Conservation (phyloP, 768 basidiomycete species). For the Lactarius quietus region DNA sequence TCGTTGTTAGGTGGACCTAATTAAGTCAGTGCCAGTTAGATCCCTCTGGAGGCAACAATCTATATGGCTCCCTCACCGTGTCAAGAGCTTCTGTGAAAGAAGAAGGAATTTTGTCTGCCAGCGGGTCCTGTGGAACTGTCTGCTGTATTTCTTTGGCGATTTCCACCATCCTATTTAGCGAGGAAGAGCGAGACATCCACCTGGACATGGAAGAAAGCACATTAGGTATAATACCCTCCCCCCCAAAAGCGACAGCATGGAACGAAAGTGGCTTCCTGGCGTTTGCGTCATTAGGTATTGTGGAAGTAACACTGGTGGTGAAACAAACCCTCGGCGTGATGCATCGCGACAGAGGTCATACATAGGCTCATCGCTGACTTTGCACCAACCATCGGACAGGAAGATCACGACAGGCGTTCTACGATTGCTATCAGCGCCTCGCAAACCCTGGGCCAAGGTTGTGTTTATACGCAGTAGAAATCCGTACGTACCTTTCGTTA, state of each 20-base stretch:
- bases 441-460: neutral
- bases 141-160: slow-evolving; percentile 47
- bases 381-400: slow-evolving; percentile 52
- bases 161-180: slow-evolving; percentile 47
- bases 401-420: slow-evolving; percentile 53
- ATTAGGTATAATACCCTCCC: slow-evolving; percentile 22
- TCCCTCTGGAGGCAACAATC: neutral
- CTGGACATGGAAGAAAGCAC: neutral
- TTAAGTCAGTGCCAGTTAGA: neutral
- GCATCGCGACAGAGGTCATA: slow-evolving; percentile 43
- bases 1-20: slow-evolving; percentile 51
- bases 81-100: slow-evolving; percentile 49
- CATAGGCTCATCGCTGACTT: slow-evolving; percentile 36
- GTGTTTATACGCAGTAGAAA: neutral
- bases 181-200: slow-evolving; percentile 12
- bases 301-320: neutral
- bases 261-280: slow-evolving; percentile 51
- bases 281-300: neutral
- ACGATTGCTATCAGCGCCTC: slow-evolving; percentile 15
- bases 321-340: slow-evolving; percentile 41
- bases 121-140: slow-evolving; percentile 40
- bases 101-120: slow-evolving; percentile 36
- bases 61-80: slow-evolving; percentile 36
- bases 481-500: slow-evolving; percentile 44
- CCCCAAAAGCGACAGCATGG: slow-evolving; percentile 54